Percentiles rank a stretch among this genome's conserved stretches.
Conservation (phyloP, 2,329 filamentous ascomycete species). For the Fusarium metavorans region DNA sequence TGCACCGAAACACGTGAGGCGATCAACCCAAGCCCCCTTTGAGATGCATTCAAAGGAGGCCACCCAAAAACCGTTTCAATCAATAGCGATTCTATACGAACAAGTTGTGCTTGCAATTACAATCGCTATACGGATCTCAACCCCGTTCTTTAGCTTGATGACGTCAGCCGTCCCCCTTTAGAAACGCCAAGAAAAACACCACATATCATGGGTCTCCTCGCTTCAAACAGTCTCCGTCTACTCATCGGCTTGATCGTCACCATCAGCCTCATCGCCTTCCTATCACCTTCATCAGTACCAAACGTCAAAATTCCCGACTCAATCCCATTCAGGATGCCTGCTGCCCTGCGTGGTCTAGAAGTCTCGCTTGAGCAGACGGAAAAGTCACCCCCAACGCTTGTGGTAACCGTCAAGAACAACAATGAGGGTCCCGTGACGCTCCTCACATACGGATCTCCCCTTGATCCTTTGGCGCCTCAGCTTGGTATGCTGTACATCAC, state of each 20-base stretch:
- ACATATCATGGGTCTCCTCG: constrained; percentile 34
- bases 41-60: not conserved
- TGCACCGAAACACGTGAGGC: constrained; percentile 1
- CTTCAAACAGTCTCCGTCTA: constrained; percentile 32
- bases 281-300: constrained; percentile 16
- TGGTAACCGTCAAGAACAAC: constrained; percentile 55
- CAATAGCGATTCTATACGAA: not conserved
- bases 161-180: not conserved
- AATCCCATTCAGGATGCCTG: constrained; percentile 31
- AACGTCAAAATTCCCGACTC: constrained; percentile 14
- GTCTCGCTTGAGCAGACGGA: constrained; percentile 50
- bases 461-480: constrained; percentile 56
- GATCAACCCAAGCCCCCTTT: not conserved
- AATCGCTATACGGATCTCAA: not conserved
- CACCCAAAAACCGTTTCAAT: not conserved
- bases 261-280: constrained; percentile 37
- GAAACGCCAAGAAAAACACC: not conserved
- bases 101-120: not conserved
- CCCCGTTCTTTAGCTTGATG: not conserved
- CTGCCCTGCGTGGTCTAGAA: constrained; percentile 43
- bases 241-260: constrained; percentile 37
- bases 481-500: constrained; percentile 57
- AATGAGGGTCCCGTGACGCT: constrained; percentile 54
- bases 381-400: constrained; percentile 52
- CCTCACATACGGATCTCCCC: constrained; percentile 58